Conservation (phyloP, 371 early-diverging fungal genomes). For the Gilbertella persicaria region DNA sequence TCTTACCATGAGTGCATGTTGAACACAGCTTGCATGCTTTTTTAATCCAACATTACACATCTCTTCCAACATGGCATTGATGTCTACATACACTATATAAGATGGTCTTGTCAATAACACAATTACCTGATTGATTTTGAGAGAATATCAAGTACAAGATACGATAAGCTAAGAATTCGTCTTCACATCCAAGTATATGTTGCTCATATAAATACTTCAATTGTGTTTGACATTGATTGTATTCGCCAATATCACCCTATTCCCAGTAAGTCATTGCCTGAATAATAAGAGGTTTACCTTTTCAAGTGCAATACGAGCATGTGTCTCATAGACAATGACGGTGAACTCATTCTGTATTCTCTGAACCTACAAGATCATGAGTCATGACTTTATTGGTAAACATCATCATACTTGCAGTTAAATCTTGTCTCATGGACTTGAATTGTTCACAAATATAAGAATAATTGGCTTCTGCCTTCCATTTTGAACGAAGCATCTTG, state of each 20-base stretch:
- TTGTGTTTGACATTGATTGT: constrained; percentile 96
- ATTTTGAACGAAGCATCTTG: constrained; percentile 72
- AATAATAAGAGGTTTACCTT: constrained; percentile 51
- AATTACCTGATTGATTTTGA: constrained; percentile 76
- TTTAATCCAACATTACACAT: constrained; percentile 62
- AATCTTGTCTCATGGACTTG: constrained; percentile 75
- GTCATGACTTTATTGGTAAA: neutral
- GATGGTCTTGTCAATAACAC: neutral
- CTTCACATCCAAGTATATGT: constrained; percentile 65
- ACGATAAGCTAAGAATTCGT: constrained; percentile 91
- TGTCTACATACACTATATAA: constrained; percentile 49
- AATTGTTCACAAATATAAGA: constrained; percentile 91
- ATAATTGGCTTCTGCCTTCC: constrained; percentile 82
- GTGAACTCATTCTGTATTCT: constrained; percentile 91
- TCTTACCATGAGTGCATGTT: constrained; percentile 85
- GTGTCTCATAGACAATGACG: constrained; percentile 90
- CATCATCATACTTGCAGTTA: constrained; percentile 66
- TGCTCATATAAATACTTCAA: constrained; percentile 83
- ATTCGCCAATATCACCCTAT: constrained; percentile 93
- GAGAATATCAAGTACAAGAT: constrained; percentile 89
- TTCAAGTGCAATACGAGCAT: constrained; percentile 94
- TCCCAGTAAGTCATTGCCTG: neutral
- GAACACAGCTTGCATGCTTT: constrained; percentile 58
- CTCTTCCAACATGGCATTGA: constrained; percentile 70
- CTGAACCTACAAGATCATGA: constrained; percentile 67